phyloP scores from a whole-genome alignment of 1,284 basidiomycete species.

The Austroboletus novae-zelandiae region DNA sequence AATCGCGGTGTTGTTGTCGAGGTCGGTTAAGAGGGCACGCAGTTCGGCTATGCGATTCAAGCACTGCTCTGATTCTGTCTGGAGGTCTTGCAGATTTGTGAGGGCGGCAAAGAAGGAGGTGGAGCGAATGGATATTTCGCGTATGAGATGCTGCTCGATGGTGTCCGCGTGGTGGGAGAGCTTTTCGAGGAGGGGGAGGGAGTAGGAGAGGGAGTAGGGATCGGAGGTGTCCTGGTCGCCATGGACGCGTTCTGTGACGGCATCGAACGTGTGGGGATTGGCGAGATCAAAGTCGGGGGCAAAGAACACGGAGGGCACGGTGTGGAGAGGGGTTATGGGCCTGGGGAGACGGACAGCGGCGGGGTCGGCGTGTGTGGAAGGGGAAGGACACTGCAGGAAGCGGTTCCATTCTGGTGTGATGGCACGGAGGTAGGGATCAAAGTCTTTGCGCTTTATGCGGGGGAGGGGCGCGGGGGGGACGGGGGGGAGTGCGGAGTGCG shows the following conservation, averaged over 20 bases:
- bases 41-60: constrained; percentile 75
- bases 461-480: constrained; percentile 71
- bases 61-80: constrained; percentile 85
- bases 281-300: constrained; percentile 79
- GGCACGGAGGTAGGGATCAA: constrained; percentile 76
- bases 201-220: constrained; percentile 59
- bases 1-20: constrained; percentile 76
- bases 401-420: constrained; percentile 77
- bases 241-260: constrained; percentile 65
- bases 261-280: constrained; percentile 79
- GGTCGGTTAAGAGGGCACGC: constrained; percentile 67
- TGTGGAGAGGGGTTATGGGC: constrained; percentile 66
- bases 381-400: constrained; percentile 53
- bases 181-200: constrained; percentile 82
- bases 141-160: constrained; percentile 92
- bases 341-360: constrained; percentile 36
- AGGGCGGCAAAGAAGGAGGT: constrained; percentile 96
- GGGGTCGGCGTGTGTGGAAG: constrained; percentile 44
- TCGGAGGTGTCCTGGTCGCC: constrained; percentile 42
- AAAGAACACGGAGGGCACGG: constrained; percentile 84
- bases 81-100: constrained; percentile 89
- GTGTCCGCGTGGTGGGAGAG: constrained; percentile 93
- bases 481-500: constrained; percentile 75
- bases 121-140: constrained; percentile 88
- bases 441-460: constrained; percentile 79